Evolutionary conservation across 306 rosid genomes (phyloP).

Genomic region (Begonia masoniana): DNA sequence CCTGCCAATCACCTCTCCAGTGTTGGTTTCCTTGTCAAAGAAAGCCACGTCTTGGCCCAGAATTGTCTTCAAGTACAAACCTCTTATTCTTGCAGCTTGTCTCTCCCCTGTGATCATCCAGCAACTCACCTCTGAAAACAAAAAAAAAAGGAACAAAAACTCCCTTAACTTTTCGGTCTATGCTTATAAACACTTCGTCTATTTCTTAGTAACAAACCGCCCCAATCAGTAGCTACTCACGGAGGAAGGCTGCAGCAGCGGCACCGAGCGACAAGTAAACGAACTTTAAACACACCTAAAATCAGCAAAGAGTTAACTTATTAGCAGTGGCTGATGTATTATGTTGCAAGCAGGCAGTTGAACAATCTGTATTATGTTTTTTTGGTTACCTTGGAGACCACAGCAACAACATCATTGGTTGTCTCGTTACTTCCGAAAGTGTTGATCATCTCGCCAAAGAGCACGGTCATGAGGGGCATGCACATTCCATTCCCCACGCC

Average conservation of each 20-base stretch:
- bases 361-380: too few relatives aligned
- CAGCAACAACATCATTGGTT: slow-evolving; percentile 15
- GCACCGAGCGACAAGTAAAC: slow-evolving; percentile 56
- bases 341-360: too few relatives aligned
- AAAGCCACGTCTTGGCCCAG: slow-evolving; percentile 74
- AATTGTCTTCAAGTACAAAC: slow-evolving; percentile 73
- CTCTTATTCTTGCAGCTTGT: slow-evolving; percentile 77
- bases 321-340: too few relatives aligned
- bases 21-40: slow-evolving; percentile 80
- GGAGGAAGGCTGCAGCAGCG: slow-evolving; percentile 55
- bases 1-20: slow-evolving; percentile 80
- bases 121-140: slow-evolving; percentile 62
- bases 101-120: slow-evolving; percentile 97
- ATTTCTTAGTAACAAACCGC: background rate
- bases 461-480: slow-evolving; percentile 59
- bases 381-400: slow-evolving; percentile 47
- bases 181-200: background rate
- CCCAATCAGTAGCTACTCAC: slow-evolving; percentile 24
- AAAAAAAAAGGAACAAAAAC: slow-evolving; percentile 1
- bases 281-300: slow-evolving; percentile 54
- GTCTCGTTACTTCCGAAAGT: slow-evolving; percentile 52
- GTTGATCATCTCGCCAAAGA: slow-evolving; percentile 50
- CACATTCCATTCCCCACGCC: slow-evolving; percentile 60
- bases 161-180: slow-evolving; percentile 1
- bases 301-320: background rate